Evolutionary conservation across 352 stramenopile species (phyloP), one percentile per base, ranked within the genome.

Genomic region (Globisporangium yorkense): DNA sequence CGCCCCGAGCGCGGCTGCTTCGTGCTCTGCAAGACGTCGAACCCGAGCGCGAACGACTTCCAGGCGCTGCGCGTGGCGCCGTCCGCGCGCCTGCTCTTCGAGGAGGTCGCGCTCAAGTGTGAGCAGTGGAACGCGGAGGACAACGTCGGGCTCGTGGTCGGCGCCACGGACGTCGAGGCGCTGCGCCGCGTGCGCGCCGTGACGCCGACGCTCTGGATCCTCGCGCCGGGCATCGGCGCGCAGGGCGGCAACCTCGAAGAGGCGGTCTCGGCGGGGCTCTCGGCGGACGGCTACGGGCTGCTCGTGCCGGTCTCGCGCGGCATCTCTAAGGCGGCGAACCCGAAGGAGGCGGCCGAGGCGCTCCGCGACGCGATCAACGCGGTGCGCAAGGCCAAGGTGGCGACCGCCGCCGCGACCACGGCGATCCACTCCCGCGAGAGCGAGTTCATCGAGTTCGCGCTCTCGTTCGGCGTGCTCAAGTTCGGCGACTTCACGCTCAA

Each of bases 11-110:
- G 84, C 49, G 88, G 88, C 58, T 97, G 92, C 54, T 99, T 99
- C 68, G 78, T 99, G 45, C 81, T 99, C 12, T 99, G 97, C 78
- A 99, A 99, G 88, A 99, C 97, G 27, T 99, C 96, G 8, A 99
- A 99, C 77, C 88, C 92, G 31, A 97, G 87, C 52, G 97, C 94
- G 10, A 96, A 98, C 61, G 96, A 99, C 63, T 88, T 99, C 50
- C 89, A 99, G 66, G 97, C 92, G 53, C 74, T 94, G 29, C 54
- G 68, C 5, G 68, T 92, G 20, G 39, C 51, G 21, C 18, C 18
- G n/a, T 46, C 51, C 50, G 66, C 71, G 3, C 70, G 68, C 27
- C 51, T 78, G 65, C 67, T 94, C 7, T 97, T 89, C 59, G 92
- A 97, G 68, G 77, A 96, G 56, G 96, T 99, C 44, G 94, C 94